A percentile compares a stretch with the other conserved stretches of the same genome.
Conservation (phyloP, 371 early-diverging fungal species). For the Mucor saturninus region DNA sequence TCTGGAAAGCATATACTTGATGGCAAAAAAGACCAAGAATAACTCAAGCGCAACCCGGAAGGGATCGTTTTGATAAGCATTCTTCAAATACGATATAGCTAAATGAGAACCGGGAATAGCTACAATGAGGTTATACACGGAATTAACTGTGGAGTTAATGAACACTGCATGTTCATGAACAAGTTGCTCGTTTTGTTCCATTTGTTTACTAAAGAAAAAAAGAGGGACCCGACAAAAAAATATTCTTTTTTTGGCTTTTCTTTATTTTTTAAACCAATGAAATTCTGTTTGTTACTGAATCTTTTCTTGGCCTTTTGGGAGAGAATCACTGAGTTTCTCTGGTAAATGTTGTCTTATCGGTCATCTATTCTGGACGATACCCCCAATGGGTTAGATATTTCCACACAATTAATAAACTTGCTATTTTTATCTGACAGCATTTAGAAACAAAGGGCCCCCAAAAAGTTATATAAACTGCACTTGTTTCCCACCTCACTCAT, state of each 20-base stretch:
- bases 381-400: no score
- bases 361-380: no score
- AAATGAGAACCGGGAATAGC: conserved; percentile 83
- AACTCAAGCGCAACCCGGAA: conserved; percentile 89
- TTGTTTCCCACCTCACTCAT: no score
- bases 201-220: background rate
- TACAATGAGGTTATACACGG: conserved; percentile 45
- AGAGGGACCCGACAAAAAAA: background rate
- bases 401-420: no score
- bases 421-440: no score
- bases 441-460: no score
- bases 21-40: conserved; percentile 84
- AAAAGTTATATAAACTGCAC: no score
- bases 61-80: conserved; percentile 96
- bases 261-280: background rate
- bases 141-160: conserved; percentile 52
- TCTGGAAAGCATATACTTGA: conserved; percentile 87
- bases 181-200: conserved; percentile 17
- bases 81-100: conserved; percentile 83
- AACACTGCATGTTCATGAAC: conserved; percentile 46
- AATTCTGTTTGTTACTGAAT: background rate
- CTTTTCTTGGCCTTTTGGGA: no score
- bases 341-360: no score
- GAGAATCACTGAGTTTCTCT: no score
- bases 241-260: background rate